Evolutionary conservation across 805 yeast genomes (phyloP).

Genomic region (Candida anglica): DNA sequence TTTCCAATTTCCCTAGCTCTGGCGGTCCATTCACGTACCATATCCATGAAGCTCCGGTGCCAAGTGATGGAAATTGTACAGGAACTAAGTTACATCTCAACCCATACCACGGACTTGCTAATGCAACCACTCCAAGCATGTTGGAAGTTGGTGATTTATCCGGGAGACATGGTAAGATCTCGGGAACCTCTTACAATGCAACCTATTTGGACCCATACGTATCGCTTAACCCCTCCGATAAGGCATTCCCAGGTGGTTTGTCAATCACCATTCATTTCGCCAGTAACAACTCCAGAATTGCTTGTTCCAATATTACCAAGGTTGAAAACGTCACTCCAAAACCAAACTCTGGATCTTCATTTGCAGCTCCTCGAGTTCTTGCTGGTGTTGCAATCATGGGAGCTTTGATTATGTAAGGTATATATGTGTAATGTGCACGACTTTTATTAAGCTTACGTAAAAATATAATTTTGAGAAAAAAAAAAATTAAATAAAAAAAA

Average conservation of each 20-base stretch:
- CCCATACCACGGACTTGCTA: constrained; percentile 31
- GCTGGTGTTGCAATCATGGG: constrained; percentile 5
- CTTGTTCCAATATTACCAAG: constrained; percentile 36
- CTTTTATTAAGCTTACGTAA: no score
- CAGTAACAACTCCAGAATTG: constrained; percentile 28
- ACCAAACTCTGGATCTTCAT: constrained; percentile 5
- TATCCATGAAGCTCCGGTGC: constrained; percentile 34
- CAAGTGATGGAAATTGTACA: constrained; percentile 33
- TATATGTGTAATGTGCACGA: no score
- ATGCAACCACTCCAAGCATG: constrained; percentile 18
- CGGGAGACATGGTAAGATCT: constrained; percentile 34
- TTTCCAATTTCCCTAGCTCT: constrained; percentile 25
- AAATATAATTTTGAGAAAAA: no score
- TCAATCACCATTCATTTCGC: constrained; percentile 34
- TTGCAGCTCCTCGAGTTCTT: constrained; percentile 3
- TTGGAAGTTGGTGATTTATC: constrained; percentile 37
- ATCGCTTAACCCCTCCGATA: constrained; percentile 24
- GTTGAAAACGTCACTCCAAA: constrained; percentile 4
- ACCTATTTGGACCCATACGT: constrained; percentile 26
- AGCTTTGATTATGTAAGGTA: no score
- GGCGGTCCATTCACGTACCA: constrained; percentile 41
- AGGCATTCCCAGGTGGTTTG: constrained; percentile 28
- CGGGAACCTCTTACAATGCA: constrained; percentile 20
- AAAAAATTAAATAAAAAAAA: no score
- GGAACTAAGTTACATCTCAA: constrained; percentile 34